Evolutionary conservation across 768 basidiomycete species (phyloP).

Genomic region (Russula virescens): DNA sequence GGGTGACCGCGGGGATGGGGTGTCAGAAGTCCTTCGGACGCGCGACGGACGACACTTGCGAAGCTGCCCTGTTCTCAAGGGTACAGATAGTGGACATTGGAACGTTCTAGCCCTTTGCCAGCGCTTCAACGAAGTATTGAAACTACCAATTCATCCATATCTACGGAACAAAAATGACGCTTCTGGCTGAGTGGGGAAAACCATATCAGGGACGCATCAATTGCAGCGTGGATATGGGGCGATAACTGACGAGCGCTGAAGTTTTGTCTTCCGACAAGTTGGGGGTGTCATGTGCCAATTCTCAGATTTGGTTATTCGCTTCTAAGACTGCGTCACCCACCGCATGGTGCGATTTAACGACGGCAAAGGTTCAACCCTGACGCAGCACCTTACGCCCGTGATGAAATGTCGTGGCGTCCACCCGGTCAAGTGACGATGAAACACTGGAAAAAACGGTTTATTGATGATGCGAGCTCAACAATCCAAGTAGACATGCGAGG

Average conservation of each 20-base stretch:
- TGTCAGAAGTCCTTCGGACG: conserved; percentile 18
- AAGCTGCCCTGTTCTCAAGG: conserved; percentile 15
- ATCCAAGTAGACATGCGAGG: not conserved
- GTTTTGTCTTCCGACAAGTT: conserved; percentile 2
- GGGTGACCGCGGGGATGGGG: conserved; percentile 1
- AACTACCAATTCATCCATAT: conserved; percentile 8
- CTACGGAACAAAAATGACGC: conserved; percentile 3
- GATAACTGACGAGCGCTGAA: conserved; percentile 2
- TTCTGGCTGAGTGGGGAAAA: conserved; percentile 6
- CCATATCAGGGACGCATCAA: conserved; percentile 15
- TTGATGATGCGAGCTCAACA: not conserved
- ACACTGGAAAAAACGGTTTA: not conserved
- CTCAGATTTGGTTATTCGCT: conserved; percentile 6
- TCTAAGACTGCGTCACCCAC: conserved; percentile 12
- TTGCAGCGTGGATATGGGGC: conserved; percentile 1
- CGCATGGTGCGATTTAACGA: not conserved
- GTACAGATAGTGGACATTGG: conserved; percentile 18
- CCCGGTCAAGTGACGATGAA: not conserved
- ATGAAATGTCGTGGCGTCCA: not conserved
- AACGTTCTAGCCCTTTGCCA: conserved; percentile 17
- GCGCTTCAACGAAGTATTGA: conserved; percentile 13
- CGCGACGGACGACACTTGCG: conserved; percentile 1
- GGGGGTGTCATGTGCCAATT: conserved; percentile 3
- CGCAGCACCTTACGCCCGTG: conserved; percentile 1
- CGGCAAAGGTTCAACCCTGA: conserved; percentile 1